Evolutionary conservation across 106 monocot species (phyloP), one percentile per base, ranked within the genome.

Genomic region (Gastrodia elata): DNA sequence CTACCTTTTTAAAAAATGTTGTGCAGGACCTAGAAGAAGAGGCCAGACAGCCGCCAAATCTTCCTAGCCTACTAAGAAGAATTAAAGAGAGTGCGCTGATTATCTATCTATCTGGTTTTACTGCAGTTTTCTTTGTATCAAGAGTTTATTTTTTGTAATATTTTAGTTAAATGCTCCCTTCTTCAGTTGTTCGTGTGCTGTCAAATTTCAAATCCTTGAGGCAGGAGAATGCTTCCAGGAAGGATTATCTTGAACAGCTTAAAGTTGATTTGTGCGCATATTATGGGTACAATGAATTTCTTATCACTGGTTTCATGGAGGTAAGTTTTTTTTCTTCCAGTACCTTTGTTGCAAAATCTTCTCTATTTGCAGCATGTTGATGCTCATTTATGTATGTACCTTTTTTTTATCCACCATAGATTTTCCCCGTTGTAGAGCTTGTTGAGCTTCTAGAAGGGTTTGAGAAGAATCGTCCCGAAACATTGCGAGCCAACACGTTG

Each of bases 211-310:
- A 87, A 24, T 56, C 72, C 38, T 64, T 93, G 76, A 93, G 83
- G 75, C 88, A 90, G 58, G 84, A 93, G 72, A 93, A 81, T 67
- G 73, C 77, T 11, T 64, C 90, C 25, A 74, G 93, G 68, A 93
- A 90, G 67, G 88, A 90, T 49, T 97, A 97, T 59, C 20, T 93
- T 44, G 70, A 75, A 26, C 97, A 93, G 41, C 88, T 98, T 6
- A 98, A 88, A 68, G 59, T 80, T 16, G 97, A 93, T 68, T 68
- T 98, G 38, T 79, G 81, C 76, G 61, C 86, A 37, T 93, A 91
- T 74, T 98, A 98, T 82, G 93, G 90, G 49, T 97, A 97, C 61
- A 97, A 93, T 71, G 97, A 91, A 33, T 97, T 93, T 75, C 84
- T 97, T 14, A 82, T 93, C n/a, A 83, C 74, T 24, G 79, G 71